phyloP scores from a whole-genome alignment of 1,139 yeast species.

The Pichia sp. region DNA sequence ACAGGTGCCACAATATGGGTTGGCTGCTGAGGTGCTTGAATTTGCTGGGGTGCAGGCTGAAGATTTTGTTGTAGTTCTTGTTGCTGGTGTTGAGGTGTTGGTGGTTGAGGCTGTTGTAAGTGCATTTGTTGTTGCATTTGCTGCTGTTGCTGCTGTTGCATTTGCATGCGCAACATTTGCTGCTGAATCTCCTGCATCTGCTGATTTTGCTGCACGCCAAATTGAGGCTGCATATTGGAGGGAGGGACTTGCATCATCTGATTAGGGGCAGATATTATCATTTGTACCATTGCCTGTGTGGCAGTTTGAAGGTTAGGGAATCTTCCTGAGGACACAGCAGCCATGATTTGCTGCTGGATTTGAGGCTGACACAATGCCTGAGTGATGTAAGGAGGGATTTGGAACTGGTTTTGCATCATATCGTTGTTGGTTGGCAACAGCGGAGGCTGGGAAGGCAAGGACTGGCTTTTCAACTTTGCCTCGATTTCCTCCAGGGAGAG shows the following conservation, averaged over 20 bases:
- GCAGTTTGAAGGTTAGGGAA: slow-evolving; percentile 30
- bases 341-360: slow-evolving; percentile 29
- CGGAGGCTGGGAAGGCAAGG: slow-evolving; percentile 24
- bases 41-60: slow-evolving; percentile 2
- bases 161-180: slow-evolving; percentile 20
- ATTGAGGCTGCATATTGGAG: slow-evolving; percentile 13
- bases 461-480: slow-evolving; percentile 49
- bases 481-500: slow-evolving; percentile 73
- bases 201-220: slow-evolving; percentile 16
- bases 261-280: slow-evolving; percentile 25
- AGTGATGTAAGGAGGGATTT: slow-evolving; percentile 26
- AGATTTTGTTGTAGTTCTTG: slow-evolving; percentile 7
- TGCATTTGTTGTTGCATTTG: slow-evolving; percentile 22
- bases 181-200: slow-evolving; percentile 21
- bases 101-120: slow-evolving; percentile 6
- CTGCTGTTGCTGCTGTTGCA: slow-evolving; percentile 33
- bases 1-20: neutral
- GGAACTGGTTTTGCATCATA: slow-evolving; percentile 15
- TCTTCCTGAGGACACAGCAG: slow-evolving; percentile 31
- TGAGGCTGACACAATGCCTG: slow-evolving; percentile 31
- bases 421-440: slow-evolving; percentile 11
- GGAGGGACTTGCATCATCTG: slow-evolving; percentile 22
- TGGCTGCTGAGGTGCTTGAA: neutral
- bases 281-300: slow-evolving; percentile 31
- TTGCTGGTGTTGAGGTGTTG: slow-evolving; percentile 1